These are phyloP conservation scores for Lepidium sativum DNA, from an alignment of 345 rosid genomes.

Conservation along the genomic window DNA sequence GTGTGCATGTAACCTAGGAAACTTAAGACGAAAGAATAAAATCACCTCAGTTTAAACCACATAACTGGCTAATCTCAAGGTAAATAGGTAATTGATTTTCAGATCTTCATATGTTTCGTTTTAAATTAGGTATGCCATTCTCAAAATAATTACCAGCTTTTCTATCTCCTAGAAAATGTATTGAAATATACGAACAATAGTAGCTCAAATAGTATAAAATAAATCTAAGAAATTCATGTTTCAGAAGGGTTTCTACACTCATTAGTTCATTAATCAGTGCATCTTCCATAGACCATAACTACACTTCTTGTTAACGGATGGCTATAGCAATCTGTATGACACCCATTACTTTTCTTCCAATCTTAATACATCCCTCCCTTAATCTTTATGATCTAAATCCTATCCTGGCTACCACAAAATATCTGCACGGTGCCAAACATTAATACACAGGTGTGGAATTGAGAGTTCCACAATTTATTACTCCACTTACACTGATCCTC, in stretches of 20 bases:
- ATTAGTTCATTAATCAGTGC: background rate
- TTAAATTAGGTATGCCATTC: background rate
- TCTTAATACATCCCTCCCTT: background rate
- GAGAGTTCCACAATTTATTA: conserved; percentile 1
- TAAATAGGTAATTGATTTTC: background rate
- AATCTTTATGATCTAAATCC: background rate
- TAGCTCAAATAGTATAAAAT: background rate
- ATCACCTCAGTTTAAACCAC: background rate
- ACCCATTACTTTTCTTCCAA: background rate
- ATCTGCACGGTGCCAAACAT: background rate
- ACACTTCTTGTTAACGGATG: background rate
- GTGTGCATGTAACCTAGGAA: background rate
- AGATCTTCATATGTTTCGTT: background rate
- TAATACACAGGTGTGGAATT: background rate
- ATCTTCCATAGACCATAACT: background rate
- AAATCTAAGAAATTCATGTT: background rate
- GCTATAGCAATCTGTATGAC: background rate
- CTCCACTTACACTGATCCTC: background rate
- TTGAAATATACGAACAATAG: background rate
- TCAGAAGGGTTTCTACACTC: background rate
- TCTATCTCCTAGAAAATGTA: background rate
- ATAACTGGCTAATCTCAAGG: background rate
- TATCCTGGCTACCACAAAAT: background rate
- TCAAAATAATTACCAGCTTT: background rate
- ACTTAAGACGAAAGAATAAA: background rate